Base-by-base conservation (phyloP, 306 rosid genomes). In the Vachellia collinsii region DNA sequence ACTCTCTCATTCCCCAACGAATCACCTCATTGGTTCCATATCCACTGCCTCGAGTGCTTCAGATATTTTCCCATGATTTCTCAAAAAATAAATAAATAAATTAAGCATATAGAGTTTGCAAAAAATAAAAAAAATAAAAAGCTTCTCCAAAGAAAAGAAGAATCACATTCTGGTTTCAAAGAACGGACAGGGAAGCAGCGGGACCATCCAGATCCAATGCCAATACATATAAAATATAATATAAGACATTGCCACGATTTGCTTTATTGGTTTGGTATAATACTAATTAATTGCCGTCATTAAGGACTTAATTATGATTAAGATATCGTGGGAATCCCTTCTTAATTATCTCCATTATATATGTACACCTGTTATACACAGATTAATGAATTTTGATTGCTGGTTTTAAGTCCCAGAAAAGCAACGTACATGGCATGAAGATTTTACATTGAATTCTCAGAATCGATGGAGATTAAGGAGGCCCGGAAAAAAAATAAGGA, bases 111-210 rank as follows among this genome's bases (percentile, higher is more conserved):
- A 54, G n/a, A 54, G 23, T 54, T 6, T 54, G 12, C 1, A 10
- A 53, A 59, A 2, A 82, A 77, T 62, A 29, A 0, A 56, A 82
- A 85, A 58, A 17, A 8, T 19, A 51, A 0, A 29, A 29, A 29
- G 34, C 34, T 29, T 29, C 59, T 51, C 22, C 17, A 73, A 64
- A 72, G 66, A 36, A 68, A 68, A 41, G 14, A 73, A 77, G 89
- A 86, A 83, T 88, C 81, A 77, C 83, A 85, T 81, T 88, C 83
- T 86, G 83, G 83, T 90, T 14, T 64, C 46, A 75, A 53, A 63
- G 70, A 74, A 61, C n/a, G 63, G 17, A 56, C 50, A 23, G 66
- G 78, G 54, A 47, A 25, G 81, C 62, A 71, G 73, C 89, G 91
- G 94, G 85, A 79, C 89, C 86, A 72, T 67, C 34, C 8, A 9